Percentiles rank a stretch among this genome's conserved stretches.
phyloP scores from a whole-genome alignment of 192 early-diverging fungal species.

The Chytriomyces sp. region DNA sequence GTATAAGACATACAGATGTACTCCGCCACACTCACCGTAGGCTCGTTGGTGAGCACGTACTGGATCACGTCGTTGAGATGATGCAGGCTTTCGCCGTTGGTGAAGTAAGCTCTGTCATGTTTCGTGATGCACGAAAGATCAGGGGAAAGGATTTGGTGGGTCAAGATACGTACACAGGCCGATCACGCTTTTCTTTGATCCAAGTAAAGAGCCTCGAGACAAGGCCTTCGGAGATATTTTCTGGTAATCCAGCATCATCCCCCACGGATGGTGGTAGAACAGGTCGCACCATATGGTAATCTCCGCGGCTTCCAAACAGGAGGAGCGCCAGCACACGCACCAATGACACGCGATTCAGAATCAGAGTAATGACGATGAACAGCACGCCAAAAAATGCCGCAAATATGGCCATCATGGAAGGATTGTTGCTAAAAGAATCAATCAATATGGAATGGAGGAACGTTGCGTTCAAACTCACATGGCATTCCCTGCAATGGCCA shows the following conservation, averaged over 20 bases:
- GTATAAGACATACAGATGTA: no score
- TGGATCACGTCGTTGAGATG: conserved; percentile 59
- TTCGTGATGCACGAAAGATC: neutral
- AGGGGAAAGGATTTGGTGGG: neutral
- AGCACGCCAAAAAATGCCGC: conserved; percentile 51
- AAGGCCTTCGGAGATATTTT: neutral
- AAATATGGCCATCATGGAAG: conserved; percentile 52
- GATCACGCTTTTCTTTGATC: conserved; percentile 40
- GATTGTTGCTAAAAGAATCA: conserved; percentile 19
- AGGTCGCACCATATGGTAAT: no score
- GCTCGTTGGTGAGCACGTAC: no score
- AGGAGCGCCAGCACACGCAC: conserved; percentile 27
- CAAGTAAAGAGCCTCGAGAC: conserved; percentile 23
- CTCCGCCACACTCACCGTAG: no score
- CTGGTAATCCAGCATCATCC: neutral
- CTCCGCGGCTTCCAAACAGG: neutral
- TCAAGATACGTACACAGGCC: conserved; percentile 40
- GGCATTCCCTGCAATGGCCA: conserved; percentile 49
- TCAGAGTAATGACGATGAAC: conserved; percentile 38
- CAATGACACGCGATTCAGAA: conserved; percentile 48
- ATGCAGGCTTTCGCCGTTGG: conserved; percentile 59
- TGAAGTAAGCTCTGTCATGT: conserved; percentile 50
- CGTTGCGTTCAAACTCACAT: no score
- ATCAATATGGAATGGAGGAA: no score
- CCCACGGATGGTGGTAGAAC: neutral